phyloP scores from a whole-genome alignment of 768 basidiomycete species.

The Gymnopilus junonius region DNA sequence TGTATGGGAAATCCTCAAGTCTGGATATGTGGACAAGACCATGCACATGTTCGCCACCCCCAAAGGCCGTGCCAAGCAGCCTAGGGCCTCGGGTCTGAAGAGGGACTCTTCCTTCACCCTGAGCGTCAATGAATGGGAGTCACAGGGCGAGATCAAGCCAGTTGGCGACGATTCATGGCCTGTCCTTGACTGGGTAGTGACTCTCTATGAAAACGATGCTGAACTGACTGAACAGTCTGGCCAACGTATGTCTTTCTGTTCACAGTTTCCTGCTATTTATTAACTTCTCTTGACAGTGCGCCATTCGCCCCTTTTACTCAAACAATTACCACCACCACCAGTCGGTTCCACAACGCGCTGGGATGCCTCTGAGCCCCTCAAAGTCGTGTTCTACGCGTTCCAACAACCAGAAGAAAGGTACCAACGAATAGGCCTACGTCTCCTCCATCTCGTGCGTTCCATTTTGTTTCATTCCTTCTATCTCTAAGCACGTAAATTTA shows the following conservation, averaged over 20 bases:
- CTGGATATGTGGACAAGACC: constrained; percentile 51
- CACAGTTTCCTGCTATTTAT: neutral
- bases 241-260: constrained; percentile 33
- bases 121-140: constrained; percentile 8
- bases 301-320: constrained; percentile 58
- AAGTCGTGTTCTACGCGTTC: constrained; percentile 26
- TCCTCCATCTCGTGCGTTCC: constrained; percentile 23
- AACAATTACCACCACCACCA: constrained; percentile 62
- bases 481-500: neutral
- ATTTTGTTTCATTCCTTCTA: neutral
- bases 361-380: constrained; percentile 42
- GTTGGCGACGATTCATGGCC: constrained; percentile 73
- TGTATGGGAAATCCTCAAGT: constrained; percentile 65
- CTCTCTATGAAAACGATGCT: constrained; percentile 74
- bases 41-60: constrained; percentile 31
- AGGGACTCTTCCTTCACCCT: constrained; percentile 21
- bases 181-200: constrained; percentile 69
- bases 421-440: constrained; percentile 16
- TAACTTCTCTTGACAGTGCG: constrained; percentile 7
- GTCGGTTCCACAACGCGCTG: constrained; percentile 52
- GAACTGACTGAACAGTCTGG: constrained; percentile 34
- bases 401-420: constrained; percentile 23
- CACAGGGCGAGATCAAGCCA: constrained; percentile 29
- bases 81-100: constrained; percentile 20
- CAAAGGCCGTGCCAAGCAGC: constrained; percentile 39